A percentile compares a stretch with the other conserved stretches of the same genome.
phyloP scores from a whole-genome alignment of 305 asterid species.

The Solanum aculeatissimum region DNA sequence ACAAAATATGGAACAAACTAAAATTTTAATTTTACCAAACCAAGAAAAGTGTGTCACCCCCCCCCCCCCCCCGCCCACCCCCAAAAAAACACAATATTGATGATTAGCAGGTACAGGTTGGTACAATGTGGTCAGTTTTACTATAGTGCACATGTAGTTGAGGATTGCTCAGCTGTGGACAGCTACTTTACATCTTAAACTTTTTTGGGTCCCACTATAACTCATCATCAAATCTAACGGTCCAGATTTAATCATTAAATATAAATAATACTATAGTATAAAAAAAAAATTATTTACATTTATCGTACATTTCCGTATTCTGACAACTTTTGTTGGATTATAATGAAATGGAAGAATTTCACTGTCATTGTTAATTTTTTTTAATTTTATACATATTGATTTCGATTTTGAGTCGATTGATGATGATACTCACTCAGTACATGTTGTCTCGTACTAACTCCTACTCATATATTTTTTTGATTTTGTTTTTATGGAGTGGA shows the following conservation, averaged over 20 bases:
- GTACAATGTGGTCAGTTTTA: background rate
- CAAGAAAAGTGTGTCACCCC: background rate
- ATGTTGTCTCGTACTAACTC: too few relatives aligned
- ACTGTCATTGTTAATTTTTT: background rate
- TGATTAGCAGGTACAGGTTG: background rate
- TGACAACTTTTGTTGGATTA: background rate
- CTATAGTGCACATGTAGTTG: background rate
- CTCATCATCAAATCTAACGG: background rate
- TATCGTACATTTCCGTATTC: conserved; percentile 8
- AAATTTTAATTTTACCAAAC: background rate
- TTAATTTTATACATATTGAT: too few relatives aligned
- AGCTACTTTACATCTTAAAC: background rate
- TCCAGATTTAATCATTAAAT: background rate
- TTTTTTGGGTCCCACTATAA: background rate
- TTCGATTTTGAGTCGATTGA: too few relatives aligned
- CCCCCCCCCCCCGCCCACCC: background rate
- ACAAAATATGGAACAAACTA: too few relatives aligned
- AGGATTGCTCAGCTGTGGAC: background rate
- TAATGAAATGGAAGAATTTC: background rate
- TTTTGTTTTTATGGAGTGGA: too few relatives aligned
- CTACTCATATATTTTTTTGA: too few relatives aligned
- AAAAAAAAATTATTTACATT: background rate
- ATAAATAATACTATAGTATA: background rate
- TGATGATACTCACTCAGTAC: too few relatives aligned
- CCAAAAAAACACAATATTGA: background rate